These are phyloP conservation scores for Alternaria brassicicola DNA, from an alignment of 2,329 filamentous ascomycete genomes.

Conservation along the genomic window DNA sequence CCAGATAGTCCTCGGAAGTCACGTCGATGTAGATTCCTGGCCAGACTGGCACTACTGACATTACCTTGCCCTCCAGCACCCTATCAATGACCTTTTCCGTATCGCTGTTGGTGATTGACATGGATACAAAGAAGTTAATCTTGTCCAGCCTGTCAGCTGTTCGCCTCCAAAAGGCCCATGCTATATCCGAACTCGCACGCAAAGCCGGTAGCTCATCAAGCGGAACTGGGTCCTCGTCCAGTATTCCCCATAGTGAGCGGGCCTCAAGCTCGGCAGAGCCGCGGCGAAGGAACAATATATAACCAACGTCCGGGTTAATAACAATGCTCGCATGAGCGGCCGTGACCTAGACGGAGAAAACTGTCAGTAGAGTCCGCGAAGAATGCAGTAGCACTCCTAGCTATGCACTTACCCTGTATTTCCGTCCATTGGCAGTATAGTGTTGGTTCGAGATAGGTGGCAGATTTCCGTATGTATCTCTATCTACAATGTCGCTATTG, in stretches of 20 bases:
- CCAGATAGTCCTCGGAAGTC: not conserved
- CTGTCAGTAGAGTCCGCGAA: not conserved
- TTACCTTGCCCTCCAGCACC: not conserved
- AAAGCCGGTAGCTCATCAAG: slow-evolving; percentile 1
- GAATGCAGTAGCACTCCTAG: not conserved
- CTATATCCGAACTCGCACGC: slow-evolving; percentile 4
- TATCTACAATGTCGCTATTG: not conserved
- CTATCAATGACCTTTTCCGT: not conserved
- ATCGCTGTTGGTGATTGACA: not conserved
- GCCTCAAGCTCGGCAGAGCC: not conserved
- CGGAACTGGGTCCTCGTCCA: not conserved
- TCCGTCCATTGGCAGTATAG: not conserved
- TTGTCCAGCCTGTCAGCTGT: not conserved
- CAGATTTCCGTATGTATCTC: not conserved
- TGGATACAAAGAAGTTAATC: not conserved
- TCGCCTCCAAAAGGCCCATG: slow-evolving; percentile 8
- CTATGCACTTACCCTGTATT: not conserved
- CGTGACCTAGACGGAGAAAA: not conserved
- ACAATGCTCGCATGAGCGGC: not conserved
- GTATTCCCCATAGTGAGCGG: not conserved
- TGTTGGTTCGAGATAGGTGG: not conserved
- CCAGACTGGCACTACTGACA: not conserved
- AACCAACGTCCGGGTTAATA: not conserved
- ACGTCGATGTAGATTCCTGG: not conserved
- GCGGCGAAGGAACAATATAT: not conserved